phyloP scores from a whole-genome alignment of 352 stramenopile species.

The Thalassiosira livingstoniorum region DNA sequence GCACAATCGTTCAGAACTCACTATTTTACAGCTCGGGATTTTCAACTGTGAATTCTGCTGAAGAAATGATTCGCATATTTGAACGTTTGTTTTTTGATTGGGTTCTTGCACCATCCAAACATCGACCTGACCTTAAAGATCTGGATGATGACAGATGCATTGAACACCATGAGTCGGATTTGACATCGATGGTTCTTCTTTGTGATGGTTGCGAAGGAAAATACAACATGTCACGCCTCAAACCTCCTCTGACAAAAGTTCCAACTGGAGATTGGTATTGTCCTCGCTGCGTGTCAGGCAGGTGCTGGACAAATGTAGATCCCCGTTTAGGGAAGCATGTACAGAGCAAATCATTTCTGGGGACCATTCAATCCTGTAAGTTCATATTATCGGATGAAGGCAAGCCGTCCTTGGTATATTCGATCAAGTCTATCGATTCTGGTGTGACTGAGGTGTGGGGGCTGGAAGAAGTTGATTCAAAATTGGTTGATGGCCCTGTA shows the following conservation, averaged over 20 bases:
- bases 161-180: constrained; percentile 78
- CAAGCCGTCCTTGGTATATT: constrained; percentile 72
- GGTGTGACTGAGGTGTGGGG: constrained; percentile 55
- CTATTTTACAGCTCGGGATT: constrained; percentile 78
- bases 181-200: constrained; percentile 83
- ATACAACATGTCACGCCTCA: constrained; percentile 83
- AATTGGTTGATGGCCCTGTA: constrained; percentile 67
- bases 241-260: constrained; percentile 75
- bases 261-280: constrained; percentile 87
- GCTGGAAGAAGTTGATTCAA: constrained; percentile 73
- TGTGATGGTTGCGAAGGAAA: constrained; percentile 87
- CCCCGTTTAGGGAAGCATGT: constrained; percentile 78
- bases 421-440: constrained; percentile 60
- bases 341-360: constrained; percentile 58
- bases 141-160: constrained; percentile 87
- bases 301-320: constrained; percentile 81
- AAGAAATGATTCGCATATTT: constrained; percentile 85
- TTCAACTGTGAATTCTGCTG: constrained; percentile 76
- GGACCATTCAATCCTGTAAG: constrained; percentile 64
- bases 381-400: constrained; percentile 68
- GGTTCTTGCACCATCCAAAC: constrained; percentile 76
- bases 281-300: constrained; percentile 76
- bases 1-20: constrained; percentile 81
- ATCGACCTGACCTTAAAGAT: constrained; percentile 67
- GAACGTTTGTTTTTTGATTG: constrained; percentile 87